These are phyloP conservation scores for Globisporangium orthogonon DNA, from an alignment of 352 stramenopile species.

Conservation along the genomic window DNA sequence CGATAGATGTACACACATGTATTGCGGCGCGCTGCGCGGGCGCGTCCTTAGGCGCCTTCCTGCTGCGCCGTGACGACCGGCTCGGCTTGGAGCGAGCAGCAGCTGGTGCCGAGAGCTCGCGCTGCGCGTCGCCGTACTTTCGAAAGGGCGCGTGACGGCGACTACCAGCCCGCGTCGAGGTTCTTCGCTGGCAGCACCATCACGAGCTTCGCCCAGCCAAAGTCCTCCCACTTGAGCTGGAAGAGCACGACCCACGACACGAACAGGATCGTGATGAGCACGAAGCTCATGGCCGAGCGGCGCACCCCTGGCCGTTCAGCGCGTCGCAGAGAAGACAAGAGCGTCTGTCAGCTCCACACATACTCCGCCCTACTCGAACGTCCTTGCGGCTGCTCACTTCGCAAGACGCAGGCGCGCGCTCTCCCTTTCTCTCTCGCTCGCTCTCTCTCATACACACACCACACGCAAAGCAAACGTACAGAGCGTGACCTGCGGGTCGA, in stretches of 20 bases:
- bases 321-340: background rate
- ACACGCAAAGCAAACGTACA: constrained; percentile 35
- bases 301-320: constrained; percentile 42
- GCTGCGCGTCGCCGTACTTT: too few species aligned
- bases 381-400: too few species aligned
- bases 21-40: too few species aligned
- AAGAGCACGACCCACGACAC: constrained; percentile 73
- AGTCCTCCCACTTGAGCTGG: constrained; percentile 83
- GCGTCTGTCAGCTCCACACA: background rate
- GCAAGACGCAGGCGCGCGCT: too few species aligned
- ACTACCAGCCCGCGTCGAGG: constrained; percentile 58
- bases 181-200: constrained; percentile 70
- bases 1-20: too few species aligned
- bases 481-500: constrained; percentile 63
- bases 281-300: constrained; percentile 64
- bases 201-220: constrained; percentile 71
- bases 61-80: too few species aligned
- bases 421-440: too few species aligned
- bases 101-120: background rate
- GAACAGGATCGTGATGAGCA: constrained; percentile 68
- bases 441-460: background rate
- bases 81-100: too few species aligned
- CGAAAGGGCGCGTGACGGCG: too few species aligned
- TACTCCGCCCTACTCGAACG: too few species aligned
- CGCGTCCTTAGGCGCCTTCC: too few species aligned